Evolutionary conservation across 306 rosid species (phyloP), one percentile per base, ranked within the genome.

Genomic region (Coriaria nepalensis): DNA sequence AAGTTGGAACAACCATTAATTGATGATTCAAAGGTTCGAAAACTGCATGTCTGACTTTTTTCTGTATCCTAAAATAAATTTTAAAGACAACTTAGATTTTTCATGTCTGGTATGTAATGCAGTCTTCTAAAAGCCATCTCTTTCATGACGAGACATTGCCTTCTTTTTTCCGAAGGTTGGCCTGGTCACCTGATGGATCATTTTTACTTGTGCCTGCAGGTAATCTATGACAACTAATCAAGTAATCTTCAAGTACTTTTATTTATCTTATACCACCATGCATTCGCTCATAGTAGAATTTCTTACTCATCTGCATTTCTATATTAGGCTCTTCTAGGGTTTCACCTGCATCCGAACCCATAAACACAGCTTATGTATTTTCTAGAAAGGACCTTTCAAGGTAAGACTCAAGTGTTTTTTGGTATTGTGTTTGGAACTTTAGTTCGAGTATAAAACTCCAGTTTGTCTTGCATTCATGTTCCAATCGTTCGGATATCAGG

Each of bases 101-200:
- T 67, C 49, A 49, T 20, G 29, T 53, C 43, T 50, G 55, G 45
- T 72, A 50, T 50, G 40, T 15, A 14, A 45, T 70, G 79, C 86
- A 88, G 93, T 67, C 79, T 7, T 57, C 63, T 10, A 88, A 71
- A 68, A 70, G 51, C 64, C 88, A 81, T 75, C 90, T 88, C 49
- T 88, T 88, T 68, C 86, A 81, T 10, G 95, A 88, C 9, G 95
- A 84, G 67, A 88, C 97, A 0, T 60, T 88, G 73, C 93, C 95
- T 33, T 88, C 97, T 55, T 88, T 88, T 71, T 88, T 88, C 70
- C 76, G 95, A 65, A 88, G 97, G 72, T 65, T 79, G 63, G 73
- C 95, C 33, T 88, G 97, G 97, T 88, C 95, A 70, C 95, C 97
- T 43, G 95, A 88, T 68, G 97, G 97, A 50, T 84, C 79, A 12